Evolutionary conservation across 768 basidiomycete genomes (phyloP).

Genomic region (Pulveroboletus sp.): DNA sequence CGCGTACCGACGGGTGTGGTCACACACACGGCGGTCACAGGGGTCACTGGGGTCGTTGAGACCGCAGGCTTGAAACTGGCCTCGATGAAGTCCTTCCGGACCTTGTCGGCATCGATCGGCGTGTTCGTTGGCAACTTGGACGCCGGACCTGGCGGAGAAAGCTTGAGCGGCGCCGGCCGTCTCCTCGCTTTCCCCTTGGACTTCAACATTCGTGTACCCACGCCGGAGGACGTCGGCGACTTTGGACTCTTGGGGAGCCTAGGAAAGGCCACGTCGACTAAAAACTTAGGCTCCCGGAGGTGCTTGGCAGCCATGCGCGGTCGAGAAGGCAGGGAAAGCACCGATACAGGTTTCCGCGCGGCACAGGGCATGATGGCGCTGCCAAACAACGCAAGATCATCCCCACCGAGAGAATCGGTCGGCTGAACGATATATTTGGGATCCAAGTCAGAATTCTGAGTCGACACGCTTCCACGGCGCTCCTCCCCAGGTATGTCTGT

Average conservation of each 20-base stretch:
- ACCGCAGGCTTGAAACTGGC: conserved; percentile 40
- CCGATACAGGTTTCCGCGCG: conserved; percentile 32
- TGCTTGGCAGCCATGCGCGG: conserved; percentile 35
- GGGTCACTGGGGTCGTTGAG: conserved; percentile 3
- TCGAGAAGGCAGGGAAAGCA: conserved; percentile 36
- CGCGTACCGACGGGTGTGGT: not conserved
- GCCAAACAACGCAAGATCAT: conserved; percentile 36
- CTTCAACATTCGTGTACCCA: conserved; percentile 2
- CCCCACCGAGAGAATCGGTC: conserved; percentile 27
- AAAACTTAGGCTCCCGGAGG: conserved; percentile 35
- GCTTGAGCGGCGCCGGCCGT: conserved; percentile 42
- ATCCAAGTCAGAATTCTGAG: conserved; percentile 53
- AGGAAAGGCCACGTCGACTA: conserved; percentile 31
- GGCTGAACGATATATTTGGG: conserved; percentile 45
- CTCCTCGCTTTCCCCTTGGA: conserved; percentile 33
- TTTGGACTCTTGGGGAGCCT: conserved; percentile 15
- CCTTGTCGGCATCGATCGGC: conserved; percentile 33
- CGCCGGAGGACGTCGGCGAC: conserved; percentile 7
- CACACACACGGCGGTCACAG: not conserved
- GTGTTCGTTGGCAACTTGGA: conserved; percentile 34
- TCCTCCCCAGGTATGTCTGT: conserved; percentile 22
- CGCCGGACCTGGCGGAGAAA: conserved; percentile 31
- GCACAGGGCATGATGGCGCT: conserved; percentile 22
- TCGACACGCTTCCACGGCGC: conserved; percentile 46
- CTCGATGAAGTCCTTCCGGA: conserved; percentile 40